Conservation (phyloP, 805 yeast genomes). For the Candida odintsovae region DNA sequence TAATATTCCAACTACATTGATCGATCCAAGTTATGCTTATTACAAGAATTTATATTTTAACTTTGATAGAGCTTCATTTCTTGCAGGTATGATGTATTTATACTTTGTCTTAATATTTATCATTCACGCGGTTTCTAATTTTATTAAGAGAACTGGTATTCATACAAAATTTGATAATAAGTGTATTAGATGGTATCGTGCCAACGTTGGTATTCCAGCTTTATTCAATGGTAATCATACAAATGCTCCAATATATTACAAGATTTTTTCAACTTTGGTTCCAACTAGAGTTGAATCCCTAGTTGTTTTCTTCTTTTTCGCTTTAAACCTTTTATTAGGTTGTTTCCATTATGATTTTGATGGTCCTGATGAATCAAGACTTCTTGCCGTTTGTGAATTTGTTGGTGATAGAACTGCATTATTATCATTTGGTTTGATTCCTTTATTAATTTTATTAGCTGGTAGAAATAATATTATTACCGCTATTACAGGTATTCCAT, state of each 20-base stretch:
- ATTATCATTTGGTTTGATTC: constrained; percentile 34
- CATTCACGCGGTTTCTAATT: constrained; percentile 29
- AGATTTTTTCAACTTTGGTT: constrained; percentile 10
- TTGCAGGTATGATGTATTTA: constrained; percentile 28
- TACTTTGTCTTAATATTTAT: constrained; percentile 38
- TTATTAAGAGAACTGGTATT: constrained; percentile 19
- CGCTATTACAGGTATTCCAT: constrained; percentile 56
- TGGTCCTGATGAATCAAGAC: not conserved
- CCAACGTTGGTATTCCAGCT: constrained; percentile 18
- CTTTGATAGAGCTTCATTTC: constrained; percentile 13
- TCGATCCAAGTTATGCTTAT: constrained; percentile 1
- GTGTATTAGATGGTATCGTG: constrained; percentile 15
- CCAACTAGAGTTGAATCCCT: constrained; percentile 23
- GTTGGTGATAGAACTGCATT: constrained; percentile 22
- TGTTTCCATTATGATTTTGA: constrained; percentile 10
- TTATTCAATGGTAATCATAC: constrained; percentile 16
- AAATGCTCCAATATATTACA: not conserved
- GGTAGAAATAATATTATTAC: constrained; percentile 66
- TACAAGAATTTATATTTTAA: constrained; percentile 10
- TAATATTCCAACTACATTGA: not conserved
- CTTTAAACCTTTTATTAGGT: constrained; percentile 11
- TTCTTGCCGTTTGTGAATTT: too few relatives aligned
- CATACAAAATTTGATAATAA: constrained; percentile 16
- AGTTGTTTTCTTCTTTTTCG: constrained; percentile 30
- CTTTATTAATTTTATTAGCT: constrained; percentile 54